Evolutionary conservation across 192 early-diverging fungal genomes (phyloP).

Genomic region (Gamsiella multidivaricata): DNA sequence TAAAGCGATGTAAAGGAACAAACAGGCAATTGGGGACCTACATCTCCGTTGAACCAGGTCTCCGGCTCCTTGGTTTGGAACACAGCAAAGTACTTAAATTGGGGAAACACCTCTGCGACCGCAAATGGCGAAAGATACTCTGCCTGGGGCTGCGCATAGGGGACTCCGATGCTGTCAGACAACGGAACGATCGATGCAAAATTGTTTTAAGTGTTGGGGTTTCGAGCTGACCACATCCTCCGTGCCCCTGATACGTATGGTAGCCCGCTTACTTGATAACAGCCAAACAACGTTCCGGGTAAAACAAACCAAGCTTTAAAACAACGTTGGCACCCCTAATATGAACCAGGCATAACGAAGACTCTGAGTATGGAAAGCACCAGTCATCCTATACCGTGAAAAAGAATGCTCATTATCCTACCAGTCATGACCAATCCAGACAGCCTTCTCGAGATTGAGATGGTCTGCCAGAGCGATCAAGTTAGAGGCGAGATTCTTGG

Average conservation of each 20-base stretch:
- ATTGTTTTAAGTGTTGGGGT: no score
- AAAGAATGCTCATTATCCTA: no score
- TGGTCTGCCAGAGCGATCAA: constrained; percentile 67
- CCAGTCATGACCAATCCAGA: constrained; percentile 77
- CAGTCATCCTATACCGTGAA: no score
- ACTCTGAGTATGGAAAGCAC: no score
- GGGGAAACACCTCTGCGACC: background rate
- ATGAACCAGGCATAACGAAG: background rate
- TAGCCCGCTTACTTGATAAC: constrained; percentile 32
- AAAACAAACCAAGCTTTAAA: constrained; percentile 67
- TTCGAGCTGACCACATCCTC: no score
- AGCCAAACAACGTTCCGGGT: constrained; percentile 67
- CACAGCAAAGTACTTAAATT: background rate
- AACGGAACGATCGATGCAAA: no score
- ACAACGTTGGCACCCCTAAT: constrained; percentile 58
- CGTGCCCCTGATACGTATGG: no score
- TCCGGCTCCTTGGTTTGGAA: background rate
- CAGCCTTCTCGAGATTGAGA: constrained; percentile 58
- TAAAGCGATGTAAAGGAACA: no score
- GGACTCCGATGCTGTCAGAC: background rate
- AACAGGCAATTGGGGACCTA: background rate
- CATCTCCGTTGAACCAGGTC: background rate
- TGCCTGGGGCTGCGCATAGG: background rate
- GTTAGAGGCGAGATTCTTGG: constrained; percentile 63
- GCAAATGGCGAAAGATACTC: background rate